Conservation (phyloP, 495 filamentous ascomycete species). For the Tuber umbilicatum region DNA sequence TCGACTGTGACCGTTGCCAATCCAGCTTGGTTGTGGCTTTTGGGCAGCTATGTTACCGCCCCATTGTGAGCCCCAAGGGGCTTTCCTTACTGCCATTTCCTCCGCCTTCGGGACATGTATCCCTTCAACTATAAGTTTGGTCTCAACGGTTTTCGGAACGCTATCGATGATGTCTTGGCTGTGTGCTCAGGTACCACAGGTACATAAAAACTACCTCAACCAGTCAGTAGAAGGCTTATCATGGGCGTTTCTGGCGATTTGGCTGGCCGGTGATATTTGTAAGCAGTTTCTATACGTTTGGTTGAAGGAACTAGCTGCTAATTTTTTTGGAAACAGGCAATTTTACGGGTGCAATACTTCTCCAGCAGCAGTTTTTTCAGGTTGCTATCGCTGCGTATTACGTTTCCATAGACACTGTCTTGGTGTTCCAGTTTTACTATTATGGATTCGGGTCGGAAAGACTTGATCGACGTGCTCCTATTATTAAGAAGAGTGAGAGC, state of each 20-base stretch:
- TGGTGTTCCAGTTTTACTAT: conserved; percentile 64
- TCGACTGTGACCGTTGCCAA: neutral
- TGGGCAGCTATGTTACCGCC: neutral
- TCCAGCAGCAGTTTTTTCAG: conserved; percentile 64
- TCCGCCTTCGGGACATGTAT: neutral
- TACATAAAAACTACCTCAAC: conserved; percentile 62
- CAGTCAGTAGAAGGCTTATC: conserved; percentile 63
- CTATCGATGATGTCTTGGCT: conserved; percentile 65
- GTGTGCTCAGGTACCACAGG: conserved; percentile 70
- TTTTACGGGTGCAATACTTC: conserved; percentile 59
- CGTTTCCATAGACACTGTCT: conserved; percentile 57
- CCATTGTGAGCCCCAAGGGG: neutral
- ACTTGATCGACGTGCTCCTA: neutral
- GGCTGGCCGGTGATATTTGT: conserved; percentile 62
- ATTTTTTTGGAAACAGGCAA: conserved; percentile 44
- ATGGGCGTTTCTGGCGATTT: conserved; percentile 62
- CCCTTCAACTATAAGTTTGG: conserved; percentile 46
- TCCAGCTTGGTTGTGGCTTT: neutral
- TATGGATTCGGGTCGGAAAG: conserved; percentile 45
- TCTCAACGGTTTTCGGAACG: conserved; percentile 59
- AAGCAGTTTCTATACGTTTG: neutral
- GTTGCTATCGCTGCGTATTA: conserved; percentile 63
- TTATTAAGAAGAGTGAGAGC: conserved; percentile 23
- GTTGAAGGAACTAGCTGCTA: neutral
- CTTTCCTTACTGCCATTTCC: neutral